Percentiles rank a stretch among this genome's conserved stretches.
phyloP scores from a whole-genome alignment of 345 rosid genomes.

The Salix brachista region DNA sequence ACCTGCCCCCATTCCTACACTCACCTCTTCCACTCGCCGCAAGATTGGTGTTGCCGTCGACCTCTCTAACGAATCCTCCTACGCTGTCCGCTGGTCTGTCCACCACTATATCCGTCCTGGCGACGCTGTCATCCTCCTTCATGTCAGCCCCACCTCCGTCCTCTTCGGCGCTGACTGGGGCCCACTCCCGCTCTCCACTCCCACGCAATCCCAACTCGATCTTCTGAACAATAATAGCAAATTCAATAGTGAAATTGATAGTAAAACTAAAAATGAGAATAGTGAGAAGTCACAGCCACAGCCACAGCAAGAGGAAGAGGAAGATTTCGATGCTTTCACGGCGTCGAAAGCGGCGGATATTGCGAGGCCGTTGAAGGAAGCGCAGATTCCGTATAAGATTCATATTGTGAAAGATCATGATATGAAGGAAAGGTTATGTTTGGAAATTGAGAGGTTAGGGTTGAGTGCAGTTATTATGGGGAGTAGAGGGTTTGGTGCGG shows the following conservation, averaged over 20 bases:
- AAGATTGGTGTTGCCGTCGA: constrained; percentile 92
- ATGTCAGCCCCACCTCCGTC: constrained; percentile 93
- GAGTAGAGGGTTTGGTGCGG: constrained; percentile 84
- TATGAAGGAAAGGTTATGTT: constrained; percentile 89
- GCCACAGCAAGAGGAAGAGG: constrained; percentile 29
- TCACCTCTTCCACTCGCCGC: constrained; percentile 82
- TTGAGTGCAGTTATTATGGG: constrained; percentile 88
- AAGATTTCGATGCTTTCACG: constrained; percentile 72
- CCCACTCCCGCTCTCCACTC: constrained; percentile 57
- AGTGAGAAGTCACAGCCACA: constrained; percentile 20
- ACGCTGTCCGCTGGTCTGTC: constrained; percentile 90
- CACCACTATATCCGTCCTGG: constrained; percentile 86
- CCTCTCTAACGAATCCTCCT: constrained; percentile 77
- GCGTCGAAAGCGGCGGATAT: constrained; percentile 65
- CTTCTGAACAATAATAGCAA: background rate
- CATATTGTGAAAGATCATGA: constrained; percentile 94
- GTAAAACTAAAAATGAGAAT: constrained; percentile 7
- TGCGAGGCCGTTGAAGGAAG: constrained; percentile 76
- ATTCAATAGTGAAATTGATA: background rate
- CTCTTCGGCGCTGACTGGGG: constrained; percentile 99
- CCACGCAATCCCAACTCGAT: constrained; percentile 13
- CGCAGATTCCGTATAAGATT: constrained; percentile 77
- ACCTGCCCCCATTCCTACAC: constrained; percentile 53
- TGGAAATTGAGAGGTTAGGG: constrained; percentile 77
- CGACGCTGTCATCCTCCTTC: constrained; percentile 86